phyloP scores from a whole-genome alignment of 495 filamentous ascomycete species.

The Penicillium dipodomyicola region DNA sequence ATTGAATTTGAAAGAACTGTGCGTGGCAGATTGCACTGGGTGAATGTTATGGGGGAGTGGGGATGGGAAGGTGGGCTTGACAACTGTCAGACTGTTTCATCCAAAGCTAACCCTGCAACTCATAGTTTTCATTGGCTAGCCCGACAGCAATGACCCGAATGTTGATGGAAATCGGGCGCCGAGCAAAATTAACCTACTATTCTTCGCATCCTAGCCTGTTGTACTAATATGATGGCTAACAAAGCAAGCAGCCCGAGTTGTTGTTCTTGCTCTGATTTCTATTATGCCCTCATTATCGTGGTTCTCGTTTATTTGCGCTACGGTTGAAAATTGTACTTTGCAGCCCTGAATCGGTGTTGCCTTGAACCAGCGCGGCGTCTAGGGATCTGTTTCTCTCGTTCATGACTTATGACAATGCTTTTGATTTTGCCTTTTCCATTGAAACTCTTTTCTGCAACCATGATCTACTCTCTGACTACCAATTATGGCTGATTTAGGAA shows the following conservation, averaged over 20 bases:
- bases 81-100: background rate
- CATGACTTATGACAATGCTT: constrained; percentile 3
- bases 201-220: background rate
- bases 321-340: constrained; percentile 1
- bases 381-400: background rate
- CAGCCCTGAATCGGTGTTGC: background rate
- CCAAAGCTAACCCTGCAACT: background rate
- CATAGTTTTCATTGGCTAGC: constrained; percentile 9
- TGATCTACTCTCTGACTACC: constrained; percentile 8
- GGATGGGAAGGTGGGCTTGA: constrained; percentile 67
- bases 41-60: constrained; percentile 77
- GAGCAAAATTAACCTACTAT: background rate
- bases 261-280: background rate
- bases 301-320: background rate
- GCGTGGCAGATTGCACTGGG: constrained; percentile 68
- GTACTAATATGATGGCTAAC: constrained; percentile 1
- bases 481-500: constrained; percentile 3
- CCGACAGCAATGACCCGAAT: background rate
- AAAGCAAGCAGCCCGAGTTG: background rate
- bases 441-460: background rate
- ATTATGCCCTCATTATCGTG: background rate
- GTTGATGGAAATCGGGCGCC: background rate
- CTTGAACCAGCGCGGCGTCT: constrained; percentile 1
- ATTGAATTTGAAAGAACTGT: constrained; percentile 66
- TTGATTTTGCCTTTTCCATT: background rate